These are phyloP conservation scores for Biscogniauxia mediterranea DNA, from an alignment of 2,329 filamentous ascomycete species.

Conservation along the genomic window DNA sequence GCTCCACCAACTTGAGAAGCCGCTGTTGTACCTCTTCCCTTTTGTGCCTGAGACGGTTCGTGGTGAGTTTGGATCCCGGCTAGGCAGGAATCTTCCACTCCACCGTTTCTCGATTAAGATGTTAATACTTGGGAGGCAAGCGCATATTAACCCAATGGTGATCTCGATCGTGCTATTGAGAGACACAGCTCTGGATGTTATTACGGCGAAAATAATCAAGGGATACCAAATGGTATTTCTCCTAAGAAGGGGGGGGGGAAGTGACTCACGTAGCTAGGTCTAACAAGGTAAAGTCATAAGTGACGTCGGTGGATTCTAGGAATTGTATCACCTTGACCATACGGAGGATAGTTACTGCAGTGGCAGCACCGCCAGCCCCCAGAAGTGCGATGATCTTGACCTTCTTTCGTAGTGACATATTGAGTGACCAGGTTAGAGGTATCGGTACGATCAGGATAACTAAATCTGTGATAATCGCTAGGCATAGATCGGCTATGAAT, in stretches of 20 bases:
- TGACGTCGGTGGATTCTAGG: slow-evolving; percentile 23
- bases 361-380: slow-evolving; percentile 31
- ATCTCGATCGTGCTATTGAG: slow-evolving; percentile 20
- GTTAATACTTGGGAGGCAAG: slow-evolving; percentile 28
- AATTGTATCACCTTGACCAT: slow-evolving; percentile 24
- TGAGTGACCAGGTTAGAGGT: slow-evolving; percentile 31
- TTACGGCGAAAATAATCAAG: background rate
- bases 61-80: background rate
- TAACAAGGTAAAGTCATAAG: slow-evolving; percentile 23
- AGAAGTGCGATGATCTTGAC: slow-evolving; percentile 34
- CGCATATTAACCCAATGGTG: slow-evolving; percentile 27
- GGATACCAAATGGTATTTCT: no score
- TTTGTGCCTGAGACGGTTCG: background rate
- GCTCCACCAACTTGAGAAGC: background rate
- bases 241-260: background rate
- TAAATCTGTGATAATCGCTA: slow-evolving; percentile 34
- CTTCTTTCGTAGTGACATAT: slow-evolving; percentile 30
- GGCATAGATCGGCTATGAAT: slow-evolving; percentile 33
- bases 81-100: background rate
- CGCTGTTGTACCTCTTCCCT: background rate
- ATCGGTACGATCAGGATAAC: slow-evolving; percentile 36
- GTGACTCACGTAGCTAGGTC: slow-evolving; percentile 5
- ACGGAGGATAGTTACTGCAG: slow-evolving; percentile 30
- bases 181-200: background rate
- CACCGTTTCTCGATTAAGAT: slow-evolving; percentile 12